A percentile compares a stretch with the other conserved stretches of the same genome.
These are phyloP conservation scores for Gamsiella multidivaricata DNA, from an alignment of 192 early-diverging fungal species.

Conservation along the genomic window DNA sequence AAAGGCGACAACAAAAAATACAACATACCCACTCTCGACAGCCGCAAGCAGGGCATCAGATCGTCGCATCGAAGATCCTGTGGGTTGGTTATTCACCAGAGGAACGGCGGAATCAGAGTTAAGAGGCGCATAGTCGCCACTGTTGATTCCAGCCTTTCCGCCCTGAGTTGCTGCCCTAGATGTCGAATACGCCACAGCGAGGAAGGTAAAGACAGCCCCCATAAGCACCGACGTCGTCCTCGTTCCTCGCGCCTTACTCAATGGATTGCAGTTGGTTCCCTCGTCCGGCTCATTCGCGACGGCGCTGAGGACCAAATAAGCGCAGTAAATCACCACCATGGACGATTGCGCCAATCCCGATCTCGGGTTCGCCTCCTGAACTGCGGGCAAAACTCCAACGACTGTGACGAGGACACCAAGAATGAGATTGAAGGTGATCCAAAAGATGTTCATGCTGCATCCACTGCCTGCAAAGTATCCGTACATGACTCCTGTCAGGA, in stretches of 20 bases:
- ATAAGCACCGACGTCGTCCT: slow-evolving; percentile 83
- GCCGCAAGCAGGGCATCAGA: slow-evolving; percentile 58
- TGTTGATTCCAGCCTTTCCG: slow-evolving; percentile 72
- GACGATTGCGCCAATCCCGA: slow-evolving; percentile 94
- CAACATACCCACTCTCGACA: slow-evolving; percentile 66
- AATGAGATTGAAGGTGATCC: slow-evolving; percentile 91
- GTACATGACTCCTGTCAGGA: slow-evolving; percentile 86
- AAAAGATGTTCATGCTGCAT: slow-evolving; percentile 94
- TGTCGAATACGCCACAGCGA: slow-evolving; percentile 94
- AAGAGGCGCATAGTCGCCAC: slow-evolving; percentile 67
- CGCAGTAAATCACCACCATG: slow-evolving; percentile 93
- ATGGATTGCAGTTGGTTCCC: slow-evolving; percentile 85
- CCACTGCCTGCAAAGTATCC: slow-evolving; percentile 78
- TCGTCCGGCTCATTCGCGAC: slow-evolving; percentile 81
- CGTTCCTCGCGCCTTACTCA: slow-evolving; percentile 75
- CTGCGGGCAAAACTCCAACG: slow-evolving; percentile 76
- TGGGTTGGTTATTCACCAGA: slow-evolving; percentile 59
- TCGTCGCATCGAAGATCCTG: slow-evolving; percentile 40
- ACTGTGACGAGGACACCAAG: slow-evolving; percentile 75
- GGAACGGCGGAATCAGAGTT: slow-evolving; percentile 62
- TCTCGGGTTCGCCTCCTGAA: slow-evolving; percentile 91
- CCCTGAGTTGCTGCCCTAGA: slow-evolving; percentile 88
- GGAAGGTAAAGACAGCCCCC: slow-evolving; percentile 93
- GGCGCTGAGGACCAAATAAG: slow-evolving; percentile 89
- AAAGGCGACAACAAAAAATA: neutral